Evolutionary conservation across 768 basidiomycete genomes (phyloP).

Genomic region (Leccinellum albellum): DNA sequence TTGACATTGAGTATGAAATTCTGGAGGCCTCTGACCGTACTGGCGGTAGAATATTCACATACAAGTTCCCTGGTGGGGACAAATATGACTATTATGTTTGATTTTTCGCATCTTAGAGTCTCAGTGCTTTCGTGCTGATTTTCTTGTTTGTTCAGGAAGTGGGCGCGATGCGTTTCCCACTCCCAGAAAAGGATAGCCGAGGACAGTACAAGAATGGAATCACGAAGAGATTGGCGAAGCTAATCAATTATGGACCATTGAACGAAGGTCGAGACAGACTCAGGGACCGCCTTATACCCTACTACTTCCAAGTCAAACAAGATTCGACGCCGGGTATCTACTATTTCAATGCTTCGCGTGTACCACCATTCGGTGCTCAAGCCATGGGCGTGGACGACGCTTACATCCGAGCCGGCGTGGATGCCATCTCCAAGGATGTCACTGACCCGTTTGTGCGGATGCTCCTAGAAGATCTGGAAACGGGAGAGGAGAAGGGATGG

Average conservation of each 20-base stretch:
- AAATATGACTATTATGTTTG: constrained; percentile 37
- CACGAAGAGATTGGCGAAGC: constrained; percentile 32
- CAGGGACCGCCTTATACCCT: constrained; percentile 22
- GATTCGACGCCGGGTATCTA: constrained; percentile 5
- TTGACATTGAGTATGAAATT: constrained; percentile 43
- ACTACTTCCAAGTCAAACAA: constrained; percentile 11
- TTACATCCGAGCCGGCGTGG: constrained; percentile 17
- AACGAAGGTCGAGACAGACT: constrained; percentile 16
- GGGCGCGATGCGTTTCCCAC: constrained; percentile 40
- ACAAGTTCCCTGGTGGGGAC: constrained; percentile 33
- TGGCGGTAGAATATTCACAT: constrained; percentile 44
- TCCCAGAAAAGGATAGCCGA: constrained; percentile 13
- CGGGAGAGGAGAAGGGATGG: constrained; percentile 22
- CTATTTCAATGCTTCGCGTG: constrained; percentile 5
- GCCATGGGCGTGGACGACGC: constrained; percentile 8
- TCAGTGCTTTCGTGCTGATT: neutral
- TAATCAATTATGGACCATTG: constrained; percentile 28
- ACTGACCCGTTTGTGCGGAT: constrained; percentile 16
- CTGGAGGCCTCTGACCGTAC: constrained; percentile 38
- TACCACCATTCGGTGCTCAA: constrained; percentile 4
- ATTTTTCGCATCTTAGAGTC: neutral
- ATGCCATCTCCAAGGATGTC: constrained; percentile 13
- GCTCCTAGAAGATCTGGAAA: constrained; percentile 20
- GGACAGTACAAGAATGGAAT: constrained; percentile 18
- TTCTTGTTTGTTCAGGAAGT: constrained; percentile 20